These are phyloP conservation scores for Termitomyces heimii DNA, from an alignment of 768 basidiomycete genomes.

Conservation along the genomic window DNA sequence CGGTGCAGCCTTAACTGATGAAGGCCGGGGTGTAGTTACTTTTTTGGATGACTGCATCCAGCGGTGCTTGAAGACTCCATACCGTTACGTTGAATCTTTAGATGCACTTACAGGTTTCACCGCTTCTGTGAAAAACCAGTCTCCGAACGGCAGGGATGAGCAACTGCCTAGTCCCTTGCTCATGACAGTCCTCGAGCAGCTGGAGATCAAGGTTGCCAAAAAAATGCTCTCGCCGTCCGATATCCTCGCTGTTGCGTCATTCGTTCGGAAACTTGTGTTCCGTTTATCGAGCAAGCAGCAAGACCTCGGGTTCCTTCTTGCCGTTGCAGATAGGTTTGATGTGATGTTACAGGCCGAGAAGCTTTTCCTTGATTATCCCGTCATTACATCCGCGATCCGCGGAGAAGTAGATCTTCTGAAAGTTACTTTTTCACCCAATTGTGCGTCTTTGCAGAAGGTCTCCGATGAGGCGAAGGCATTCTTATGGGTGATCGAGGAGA, in stretches of 20 bases:
- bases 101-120: constrained; percentile 23
- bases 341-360: constrained; percentile 20
- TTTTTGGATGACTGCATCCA: constrained; percentile 88
- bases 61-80: constrained; percentile 76
- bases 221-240: constrained; percentile 54
- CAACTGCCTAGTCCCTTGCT: constrained; percentile 66
- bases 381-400: constrained; percentile 32
- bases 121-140: neutral
- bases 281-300: constrained; percentile 50
- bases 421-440: constrained; percentile 23
- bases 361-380: constrained; percentile 27
- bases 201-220: constrained; percentile 58
- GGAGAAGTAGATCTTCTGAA: constrained; percentile 40
- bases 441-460: neutral
- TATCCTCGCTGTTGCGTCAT: constrained; percentile 55
- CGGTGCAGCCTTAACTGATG: constrained; percentile 45
- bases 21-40: constrained; percentile 46
- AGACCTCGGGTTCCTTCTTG: constrained; percentile 33
- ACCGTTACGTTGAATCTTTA: constrained; percentile 78
- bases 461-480: constrained; percentile 33
- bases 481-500: constrained; percentile 18
- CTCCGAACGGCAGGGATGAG: constrained; percentile 18
- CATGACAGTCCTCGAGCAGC: constrained; percentile 74
- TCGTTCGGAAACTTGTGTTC: constrained; percentile 57
- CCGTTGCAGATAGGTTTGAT: constrained; percentile 30